phyloP scores from a whole-genome alignment of 495 filamentous ascomycete species.

The Xylaria scruposa region DNA sequence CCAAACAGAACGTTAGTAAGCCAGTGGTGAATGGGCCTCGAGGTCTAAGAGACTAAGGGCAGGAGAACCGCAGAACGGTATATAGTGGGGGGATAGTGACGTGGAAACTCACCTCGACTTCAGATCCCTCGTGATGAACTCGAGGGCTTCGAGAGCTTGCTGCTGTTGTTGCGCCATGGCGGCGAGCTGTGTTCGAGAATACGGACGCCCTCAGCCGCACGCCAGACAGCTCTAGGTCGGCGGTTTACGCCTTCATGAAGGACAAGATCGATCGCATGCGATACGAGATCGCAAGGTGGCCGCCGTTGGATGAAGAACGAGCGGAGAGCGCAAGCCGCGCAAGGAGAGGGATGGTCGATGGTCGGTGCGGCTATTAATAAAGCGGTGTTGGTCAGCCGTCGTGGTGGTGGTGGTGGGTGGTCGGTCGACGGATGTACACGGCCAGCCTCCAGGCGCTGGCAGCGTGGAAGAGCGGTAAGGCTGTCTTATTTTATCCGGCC shows the following conservation, averaged over 20 bases:
- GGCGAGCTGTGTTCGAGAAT: constrained; percentile 15
- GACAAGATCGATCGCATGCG: constrained; percentile 22
- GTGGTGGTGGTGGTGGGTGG: background rate
- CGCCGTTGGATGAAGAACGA: background rate
- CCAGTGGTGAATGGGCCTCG: background rate
- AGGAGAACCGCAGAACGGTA: background rate
- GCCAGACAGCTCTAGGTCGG: constrained; percentile 38
- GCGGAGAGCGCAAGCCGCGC: background rate
- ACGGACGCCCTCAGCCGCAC: constrained; percentile 32
- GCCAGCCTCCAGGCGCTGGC: background rate
- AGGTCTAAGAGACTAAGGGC: background rate
- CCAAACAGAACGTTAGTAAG: constrained; percentile 9
- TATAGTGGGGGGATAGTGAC: background rate
- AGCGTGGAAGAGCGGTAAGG: constrained; percentile 12
- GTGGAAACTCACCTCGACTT: constrained; percentile 41
- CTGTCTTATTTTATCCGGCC: background rate
- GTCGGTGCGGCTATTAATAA: background rate
- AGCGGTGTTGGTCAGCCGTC: background rate
- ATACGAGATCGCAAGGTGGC: constrained; percentile 33
- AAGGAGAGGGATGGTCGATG: background rate
- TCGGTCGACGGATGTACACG: background rate
- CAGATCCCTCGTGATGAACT: constrained; percentile 42
- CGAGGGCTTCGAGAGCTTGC: constrained; percentile 44
- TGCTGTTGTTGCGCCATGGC: constrained; percentile 45
- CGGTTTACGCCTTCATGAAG: constrained; percentile 35